phyloP scores from a whole-genome alignment of 1,284 basidiomycete species.

The Ganoderma lucidum region DNA sequence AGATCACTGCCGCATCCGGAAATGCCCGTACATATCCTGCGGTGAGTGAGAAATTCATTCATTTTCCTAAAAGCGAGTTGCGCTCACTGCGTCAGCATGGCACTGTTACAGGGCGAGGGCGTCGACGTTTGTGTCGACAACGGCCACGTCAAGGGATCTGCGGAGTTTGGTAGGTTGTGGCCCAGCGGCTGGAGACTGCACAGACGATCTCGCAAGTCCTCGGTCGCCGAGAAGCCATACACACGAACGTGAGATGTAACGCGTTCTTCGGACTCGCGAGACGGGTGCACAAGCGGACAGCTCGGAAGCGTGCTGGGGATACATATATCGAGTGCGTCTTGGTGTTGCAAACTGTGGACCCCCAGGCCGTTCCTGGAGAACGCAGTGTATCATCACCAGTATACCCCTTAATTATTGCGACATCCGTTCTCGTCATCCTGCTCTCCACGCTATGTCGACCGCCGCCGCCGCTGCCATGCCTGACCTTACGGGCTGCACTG shows the following conservation, averaged over 20 bases:
- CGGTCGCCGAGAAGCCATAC: conserved; percentile 18
- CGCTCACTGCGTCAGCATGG: not conserved
- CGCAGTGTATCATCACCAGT: conserved; percentile 11
- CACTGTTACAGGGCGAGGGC: not conserved
- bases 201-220: conserved; percentile 16
- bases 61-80: not conserved
- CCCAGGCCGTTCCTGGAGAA: conserved; percentile 22
- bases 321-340: conserved; percentile 14
- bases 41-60: conserved; percentile 11
- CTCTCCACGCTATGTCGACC: conserved; percentile 16
- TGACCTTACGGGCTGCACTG: conserved; percentile 35
- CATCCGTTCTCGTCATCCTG: not conserved
- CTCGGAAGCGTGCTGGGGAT: conserved; percentile 13
- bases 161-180: conserved; percentile 5
- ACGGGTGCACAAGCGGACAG: conserved; percentile 16
- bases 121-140: not conserved
- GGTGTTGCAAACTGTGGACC: conserved; percentile 13
- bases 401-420: conserved; percentile 13
- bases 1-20: conserved; percentile 4
- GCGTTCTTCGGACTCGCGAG: conserved; percentile 13
- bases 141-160: not conserved
- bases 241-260: conserved; percentile 21
- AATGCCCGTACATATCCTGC: not conserved
- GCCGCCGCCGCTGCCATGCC: conserved; percentile 24
- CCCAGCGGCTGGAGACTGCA: not conserved